These are phyloP conservation scores for Cryptococcus sp. DNA, from an alignment of 1,284 basidiomycete species.

Conservation along the genomic window DNA sequence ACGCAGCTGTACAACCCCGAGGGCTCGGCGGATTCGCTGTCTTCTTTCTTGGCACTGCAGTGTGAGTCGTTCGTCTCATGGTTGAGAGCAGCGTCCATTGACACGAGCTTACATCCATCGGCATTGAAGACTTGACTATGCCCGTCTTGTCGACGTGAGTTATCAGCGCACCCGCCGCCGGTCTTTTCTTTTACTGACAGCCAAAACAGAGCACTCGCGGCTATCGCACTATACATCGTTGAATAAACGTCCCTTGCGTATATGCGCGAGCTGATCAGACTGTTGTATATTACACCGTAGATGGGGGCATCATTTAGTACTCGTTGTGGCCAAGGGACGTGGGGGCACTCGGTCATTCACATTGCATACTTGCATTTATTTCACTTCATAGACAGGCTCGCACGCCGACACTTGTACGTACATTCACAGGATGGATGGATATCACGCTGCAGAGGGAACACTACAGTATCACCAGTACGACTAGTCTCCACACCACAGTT, in stretches of 20 bases:
- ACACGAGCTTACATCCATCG: background rate
- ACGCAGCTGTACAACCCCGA: slow-evolving; percentile 50
- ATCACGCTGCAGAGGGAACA: no score
- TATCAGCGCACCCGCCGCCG: background rate
- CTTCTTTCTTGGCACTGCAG: slow-evolving; percentile 44
- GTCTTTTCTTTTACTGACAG: background rate
- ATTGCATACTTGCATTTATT: no score
- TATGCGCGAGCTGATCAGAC: no score
- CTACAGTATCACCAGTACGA: no score
- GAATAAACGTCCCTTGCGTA: background rate
- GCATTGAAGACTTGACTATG: slow-evolving; percentile 33
- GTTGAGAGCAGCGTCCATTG: background rate
- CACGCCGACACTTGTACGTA: no score
- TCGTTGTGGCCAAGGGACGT: no score
- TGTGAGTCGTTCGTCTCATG: slow-evolving; percentile 29
- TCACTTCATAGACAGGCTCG: no score
- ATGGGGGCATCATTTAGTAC: no score
- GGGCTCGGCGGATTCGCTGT: slow-evolving; percentile 46
- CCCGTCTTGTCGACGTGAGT: slow-evolving; percentile 44
- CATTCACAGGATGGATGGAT: no score
- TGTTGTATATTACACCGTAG: no score
- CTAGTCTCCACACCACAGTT: no score
- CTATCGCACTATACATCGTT: slow-evolving; percentile 33
- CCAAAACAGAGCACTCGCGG: slow-evolving; percentile 27
- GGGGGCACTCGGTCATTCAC: no score